Evolutionary conservation across 257 asterid genomes (phyloP).

Genomic region (Solanum pennellii): DNA sequence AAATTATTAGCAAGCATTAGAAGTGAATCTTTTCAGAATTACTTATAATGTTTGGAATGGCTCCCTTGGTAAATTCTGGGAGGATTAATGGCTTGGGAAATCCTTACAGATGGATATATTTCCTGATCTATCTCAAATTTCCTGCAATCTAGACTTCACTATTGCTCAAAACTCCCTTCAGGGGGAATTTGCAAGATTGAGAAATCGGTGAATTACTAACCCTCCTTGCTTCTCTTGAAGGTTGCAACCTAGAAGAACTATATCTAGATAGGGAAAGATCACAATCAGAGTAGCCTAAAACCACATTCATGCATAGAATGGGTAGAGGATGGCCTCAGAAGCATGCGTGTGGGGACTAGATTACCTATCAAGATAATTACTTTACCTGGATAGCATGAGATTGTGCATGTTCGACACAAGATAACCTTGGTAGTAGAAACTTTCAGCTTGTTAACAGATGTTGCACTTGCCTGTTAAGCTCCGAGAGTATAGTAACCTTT

Average conservation of each 20-base stretch:
- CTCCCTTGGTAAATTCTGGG: not conserved
- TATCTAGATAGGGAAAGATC: not conserved
- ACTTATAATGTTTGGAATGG: not conserved
- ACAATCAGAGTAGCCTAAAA: not conserved
- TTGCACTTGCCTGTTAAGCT: not conserved
- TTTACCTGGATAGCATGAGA: not conserved
- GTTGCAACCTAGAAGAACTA: not conserved
- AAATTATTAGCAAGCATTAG: not conserved
- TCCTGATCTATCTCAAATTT: not conserved
- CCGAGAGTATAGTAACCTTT: not conserved
- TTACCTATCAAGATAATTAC: not conserved
- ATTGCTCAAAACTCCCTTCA: not conserved
- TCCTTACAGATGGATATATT: not conserved
- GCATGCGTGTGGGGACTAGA: not conserved
- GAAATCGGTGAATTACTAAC: not conserved
- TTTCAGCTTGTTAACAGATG: not conserved
- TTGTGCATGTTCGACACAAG: not conserved
- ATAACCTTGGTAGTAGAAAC: not conserved
- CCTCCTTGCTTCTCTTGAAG: not conserved
- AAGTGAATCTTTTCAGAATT: not conserved
- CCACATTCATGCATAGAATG: not conserved
- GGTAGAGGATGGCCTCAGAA: not conserved
- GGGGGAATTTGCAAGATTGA: not conserved
- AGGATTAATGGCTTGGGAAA: not conserved
- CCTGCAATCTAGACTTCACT: not conserved